These are phyloP conservation scores for Dendrocalamus sinicus DNA, from an alignment of 176 grass and related monocot species.

Conservation along the genomic window DNA sequence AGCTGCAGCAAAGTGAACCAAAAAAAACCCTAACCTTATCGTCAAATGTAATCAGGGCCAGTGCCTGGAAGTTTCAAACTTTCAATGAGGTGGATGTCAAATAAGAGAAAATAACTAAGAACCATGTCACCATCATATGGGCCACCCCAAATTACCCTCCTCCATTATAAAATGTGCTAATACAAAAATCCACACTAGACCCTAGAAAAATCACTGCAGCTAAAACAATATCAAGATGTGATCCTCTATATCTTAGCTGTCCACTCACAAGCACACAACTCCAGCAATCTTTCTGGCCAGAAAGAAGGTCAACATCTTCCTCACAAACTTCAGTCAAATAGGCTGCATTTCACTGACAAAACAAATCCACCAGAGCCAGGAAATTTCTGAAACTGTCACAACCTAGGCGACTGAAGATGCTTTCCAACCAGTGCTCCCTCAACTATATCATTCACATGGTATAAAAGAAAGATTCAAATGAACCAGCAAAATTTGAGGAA, in stretches of 20 bases:
- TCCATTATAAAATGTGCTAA: not conserved
- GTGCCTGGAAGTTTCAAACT: not conserved
- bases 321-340: not conserved
- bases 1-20: not conserved
- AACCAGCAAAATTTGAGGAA: slow-evolving; percentile 7
- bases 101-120: not conserved
- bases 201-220: not conserved
- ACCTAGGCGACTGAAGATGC: not conserved
- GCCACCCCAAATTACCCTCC: not conserved
- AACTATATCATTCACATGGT: not conserved
- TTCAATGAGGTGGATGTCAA: not conserved
- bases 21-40: not conserved
- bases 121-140: not conserved
- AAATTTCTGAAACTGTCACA: not conserved
- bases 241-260: not conserved
- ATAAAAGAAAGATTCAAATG: not conserved
- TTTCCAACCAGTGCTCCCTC: not conserved
- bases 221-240: not conserved
- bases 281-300: not conserved
- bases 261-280: not conserved
- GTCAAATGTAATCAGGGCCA: not conserved
- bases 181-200: not conserved
- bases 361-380: not conserved
- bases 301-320: not conserved
- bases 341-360: not conserved